These are phyloP conservation scores for Fusarium sp. DNA, from an alignment of 2,329 filamentous ascomycete species.

Conservation along the genomic window DNA sequence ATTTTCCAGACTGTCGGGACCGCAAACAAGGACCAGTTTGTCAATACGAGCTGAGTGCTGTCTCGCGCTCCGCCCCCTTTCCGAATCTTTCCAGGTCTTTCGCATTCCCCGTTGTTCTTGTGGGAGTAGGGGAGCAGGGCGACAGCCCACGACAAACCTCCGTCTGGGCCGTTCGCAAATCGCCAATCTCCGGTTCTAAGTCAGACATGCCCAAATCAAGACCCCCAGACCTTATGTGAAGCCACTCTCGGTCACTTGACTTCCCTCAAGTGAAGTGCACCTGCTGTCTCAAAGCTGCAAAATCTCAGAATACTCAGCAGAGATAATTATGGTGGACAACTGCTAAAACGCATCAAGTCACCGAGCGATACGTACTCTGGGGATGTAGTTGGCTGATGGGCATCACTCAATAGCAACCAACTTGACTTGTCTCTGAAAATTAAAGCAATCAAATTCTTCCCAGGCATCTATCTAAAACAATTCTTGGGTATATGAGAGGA, in stretches of 20 bases:
- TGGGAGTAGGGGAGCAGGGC: constrained; percentile 25
- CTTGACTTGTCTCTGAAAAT: background rate
- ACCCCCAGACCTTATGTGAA: constrained; percentile 37
- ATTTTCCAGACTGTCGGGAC: constrained; percentile 56
- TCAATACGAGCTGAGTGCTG: constrained; percentile 44
- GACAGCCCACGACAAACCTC: constrained; percentile 1
- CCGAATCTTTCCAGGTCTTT: constrained; percentile 34
- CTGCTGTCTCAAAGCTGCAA: background rate
- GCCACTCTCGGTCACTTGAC: constrained; percentile 43
- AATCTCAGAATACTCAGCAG: background rate
- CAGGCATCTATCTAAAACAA: constrained; percentile 29
- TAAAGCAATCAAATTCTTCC: constrained; percentile 18
- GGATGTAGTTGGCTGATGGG: too few relatives aligned
- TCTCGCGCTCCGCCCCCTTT: constrained; percentile 34
- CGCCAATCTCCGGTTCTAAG: constrained; percentile 45
- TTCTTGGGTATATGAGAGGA: constrained; percentile 44
- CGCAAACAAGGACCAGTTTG: constrained; percentile 45
- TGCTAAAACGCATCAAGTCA: background rate
- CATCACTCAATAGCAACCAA: background rate
- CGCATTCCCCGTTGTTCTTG: constrained; percentile 22
- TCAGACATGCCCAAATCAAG: constrained; percentile 35
- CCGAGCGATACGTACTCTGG: too few relatives aligned
- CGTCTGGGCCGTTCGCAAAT: constrained; percentile 26
- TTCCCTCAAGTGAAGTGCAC: constrained; percentile 28
- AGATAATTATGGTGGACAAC: background rate